Percentiles rank a stretch among this genome's conserved stretches.
Evolutionary conservation across 2,329 filamentous ascomycete genomes (phyloP).

Genomic region (Coniochaeta ligniaria): DNA sequence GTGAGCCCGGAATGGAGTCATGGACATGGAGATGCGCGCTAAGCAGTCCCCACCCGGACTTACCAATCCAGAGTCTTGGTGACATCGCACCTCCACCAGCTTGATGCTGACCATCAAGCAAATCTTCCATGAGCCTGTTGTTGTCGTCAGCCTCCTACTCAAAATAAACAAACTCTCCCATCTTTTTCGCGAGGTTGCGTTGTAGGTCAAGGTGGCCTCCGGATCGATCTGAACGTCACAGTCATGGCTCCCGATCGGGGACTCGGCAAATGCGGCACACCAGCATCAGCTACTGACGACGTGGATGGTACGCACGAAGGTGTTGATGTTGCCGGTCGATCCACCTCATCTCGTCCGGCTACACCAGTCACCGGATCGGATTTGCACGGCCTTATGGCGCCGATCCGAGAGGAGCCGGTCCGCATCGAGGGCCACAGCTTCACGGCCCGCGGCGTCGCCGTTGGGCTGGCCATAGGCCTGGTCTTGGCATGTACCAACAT

Average conservation of each 20-base stretch:
- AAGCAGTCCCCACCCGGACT: not conserved
- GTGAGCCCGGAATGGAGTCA: not conserved
- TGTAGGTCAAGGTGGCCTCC: not conserved
- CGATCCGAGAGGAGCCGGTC: not conserved
- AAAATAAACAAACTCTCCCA: not conserved
- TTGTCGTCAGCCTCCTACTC: too few relatives aligned
- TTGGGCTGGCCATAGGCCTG: slow-evolving; percentile 77
- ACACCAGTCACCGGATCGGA: not conserved
- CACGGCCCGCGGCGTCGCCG: slow-evolving; percentile 71
- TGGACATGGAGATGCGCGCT: not conserved
- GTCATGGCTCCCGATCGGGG: not conserved
- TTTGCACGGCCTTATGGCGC: not conserved
- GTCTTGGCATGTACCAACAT: slow-evolving; percentile 96
- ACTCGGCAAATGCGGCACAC: not conserved
- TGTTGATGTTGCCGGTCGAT: not conserved
- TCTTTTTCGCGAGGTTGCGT: not conserved
- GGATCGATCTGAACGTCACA: not conserved
- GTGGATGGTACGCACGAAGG: not conserved
- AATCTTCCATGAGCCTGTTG: too few relatives aligned
- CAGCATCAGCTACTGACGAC: not conserved
- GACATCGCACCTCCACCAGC: too few relatives aligned
- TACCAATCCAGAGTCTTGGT: too few relatives aligned
- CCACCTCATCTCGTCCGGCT: not conserved
- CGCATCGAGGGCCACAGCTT: slow-evolving; percentile 58
- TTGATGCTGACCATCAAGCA: too few relatives aligned